A percentile compares a stretch with the other conserved stretches of the same genome.
Conservation (phyloP, 2,329 filamentous ascomycete species). For the Bipolaris zeicola region DNA sequence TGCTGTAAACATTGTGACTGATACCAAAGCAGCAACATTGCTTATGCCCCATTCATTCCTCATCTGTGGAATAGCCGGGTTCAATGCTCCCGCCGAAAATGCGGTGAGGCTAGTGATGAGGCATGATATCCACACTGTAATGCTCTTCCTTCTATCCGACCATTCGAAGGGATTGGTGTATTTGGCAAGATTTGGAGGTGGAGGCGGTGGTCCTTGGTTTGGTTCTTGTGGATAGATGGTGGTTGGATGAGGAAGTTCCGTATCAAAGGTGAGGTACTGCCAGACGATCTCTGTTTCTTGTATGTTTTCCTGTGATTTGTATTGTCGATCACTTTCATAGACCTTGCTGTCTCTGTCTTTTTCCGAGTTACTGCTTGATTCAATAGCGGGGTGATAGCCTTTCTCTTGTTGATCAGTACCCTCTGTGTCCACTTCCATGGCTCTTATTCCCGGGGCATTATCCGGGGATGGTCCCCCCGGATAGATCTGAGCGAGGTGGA, state of each 20-base stretch:
- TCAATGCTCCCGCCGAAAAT: conserved; percentile 81
- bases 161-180: conserved; percentile 76
- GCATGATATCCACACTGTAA: conserved; percentile 76
- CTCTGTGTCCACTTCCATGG: conserved; percentile 7
- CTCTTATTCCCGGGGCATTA: conserved; percentile 40
- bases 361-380: conserved; percentile 16
- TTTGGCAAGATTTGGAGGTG: conserved; percentile 67
- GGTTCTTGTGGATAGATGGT: conserved; percentile 43
- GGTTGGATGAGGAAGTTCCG: conserved; percentile 58
- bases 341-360: conserved; percentile 23
- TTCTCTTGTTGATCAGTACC: background rate
- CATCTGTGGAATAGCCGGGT: conserved; percentile 70
- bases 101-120: conserved; percentile 77
- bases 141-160: conserved; percentile 69
- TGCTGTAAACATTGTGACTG: conserved; percentile 78
- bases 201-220: conserved; percentile 54
- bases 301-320: conserved; percentile 14
- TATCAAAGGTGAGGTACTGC: conserved; percentile 68
- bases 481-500: conserved; percentile 36
- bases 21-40: conserved; percentile 68
- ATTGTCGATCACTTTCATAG: conserved; percentile 12
- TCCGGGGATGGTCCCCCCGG: conserved; percentile 2
- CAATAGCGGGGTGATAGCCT: conserved; percentile 18
- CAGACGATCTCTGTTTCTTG: conserved; percentile 54
- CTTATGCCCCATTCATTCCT: conserved; percentile 68